Evolutionary conservation across 2,329 filamentous ascomycete genomes (phyloP), one percentile per base, ranked within the genome.

Genomic region (Stagonosporopsis tanaceti): DNA sequence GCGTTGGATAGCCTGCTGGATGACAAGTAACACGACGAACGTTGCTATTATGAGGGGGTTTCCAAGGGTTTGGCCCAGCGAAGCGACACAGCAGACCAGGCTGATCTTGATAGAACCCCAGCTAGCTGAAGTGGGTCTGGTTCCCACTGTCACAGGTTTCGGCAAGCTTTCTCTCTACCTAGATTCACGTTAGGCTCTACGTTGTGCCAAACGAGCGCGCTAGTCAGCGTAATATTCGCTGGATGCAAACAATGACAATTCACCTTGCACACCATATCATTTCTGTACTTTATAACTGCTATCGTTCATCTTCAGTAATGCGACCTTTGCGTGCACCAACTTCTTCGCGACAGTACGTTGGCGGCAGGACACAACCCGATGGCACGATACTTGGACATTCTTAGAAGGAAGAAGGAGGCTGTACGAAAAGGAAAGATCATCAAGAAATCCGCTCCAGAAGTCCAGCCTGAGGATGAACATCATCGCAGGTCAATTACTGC

Each of bases 391-490:
- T 15, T 50, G 1, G 17, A 20, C 3, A 14, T 42, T 12, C 30
- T 53, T 41, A 62, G 35, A 25, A 45, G 28, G 2, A 57, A 37
- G 24, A 32, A 37, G 3, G 15, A 20, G 9, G 15, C 20, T 4
- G 24, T 22, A 12, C 6, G 30, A 2, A 62, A 50, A 7, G 35
- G 37, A 11, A 53, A 48, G 4, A 57, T 42, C n/a, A 47, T 59
- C 41, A 62, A 54, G 22, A 57, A 50, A 25, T 1, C 45, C 15
- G 41, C 32, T n/a, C 20, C 14, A 20, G 20, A 15, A 20, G 25
- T 7, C 2, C 39, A 48, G 7, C 32, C 9, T 3, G 9, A 5
- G 5, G 20, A 38, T 7, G 9, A 39, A 20, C 17, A 22, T 22
- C 14, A 34, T 4, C 32, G n/a, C 15, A n/a, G 6, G 4, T 34